Evolutionary conservation across 176 grass and related monocot species (phyloP).

Genomic region (Bonia amplexicaulis): DNA sequence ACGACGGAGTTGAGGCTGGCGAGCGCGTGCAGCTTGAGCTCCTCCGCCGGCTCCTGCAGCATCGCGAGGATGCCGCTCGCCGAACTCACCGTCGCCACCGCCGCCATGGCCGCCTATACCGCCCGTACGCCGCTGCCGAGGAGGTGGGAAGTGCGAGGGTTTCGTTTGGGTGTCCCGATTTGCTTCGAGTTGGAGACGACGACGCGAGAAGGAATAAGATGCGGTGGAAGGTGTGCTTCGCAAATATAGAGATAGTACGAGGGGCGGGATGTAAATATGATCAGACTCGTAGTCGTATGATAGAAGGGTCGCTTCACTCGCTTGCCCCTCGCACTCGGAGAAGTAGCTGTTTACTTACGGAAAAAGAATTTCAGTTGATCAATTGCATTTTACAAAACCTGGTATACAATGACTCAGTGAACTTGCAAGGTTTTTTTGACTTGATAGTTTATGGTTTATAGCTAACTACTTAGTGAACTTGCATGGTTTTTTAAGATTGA

Average conservation of each 20-base stretch:
- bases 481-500: too few relatives aligned
- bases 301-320: too few relatives aligned
- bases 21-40: slow-evolving; percentile 89
- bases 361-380: too few relatives aligned
- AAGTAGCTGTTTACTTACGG: neutral
- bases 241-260: neutral
- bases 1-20: slow-evolving; percentile 82
- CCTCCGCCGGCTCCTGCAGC: slow-evolving; percentile 78
- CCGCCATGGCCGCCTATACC: slow-evolving; percentile 33
- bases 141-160: slow-evolving; percentile 24
- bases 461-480: too few relatives aligned
- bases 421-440: too few relatives aligned
- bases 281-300: neutral
- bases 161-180: slow-evolving; percentile 15
- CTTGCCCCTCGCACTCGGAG: neutral
- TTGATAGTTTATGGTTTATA: too few relatives aligned
- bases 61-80: slow-evolving; percentile 93
- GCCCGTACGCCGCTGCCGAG: slow-evolving; percentile 20
- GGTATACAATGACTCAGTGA: too few relatives aligned
- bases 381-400: too few relatives aligned
- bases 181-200: slow-evolving; percentile 41
- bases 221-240: neutral
- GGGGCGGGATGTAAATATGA: neutral
- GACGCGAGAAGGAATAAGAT: neutral
- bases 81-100: slow-evolving; percentile 75